phyloP scores from a whole-genome alignment of 345 rosid species.

The Eucalyptus cloeziana region DNA sequence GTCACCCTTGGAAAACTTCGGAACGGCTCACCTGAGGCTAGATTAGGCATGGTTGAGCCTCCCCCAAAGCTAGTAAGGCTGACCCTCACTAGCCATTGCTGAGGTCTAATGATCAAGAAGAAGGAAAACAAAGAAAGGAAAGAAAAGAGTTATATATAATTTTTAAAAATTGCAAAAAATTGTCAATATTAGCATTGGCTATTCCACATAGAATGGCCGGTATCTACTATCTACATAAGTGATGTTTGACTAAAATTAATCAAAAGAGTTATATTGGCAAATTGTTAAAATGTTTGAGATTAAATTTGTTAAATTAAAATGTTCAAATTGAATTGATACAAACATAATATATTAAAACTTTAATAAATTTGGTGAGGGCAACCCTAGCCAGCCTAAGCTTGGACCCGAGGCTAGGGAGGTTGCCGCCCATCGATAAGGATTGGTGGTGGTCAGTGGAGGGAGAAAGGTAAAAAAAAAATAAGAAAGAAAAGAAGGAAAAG shows the following conservation, averaged over 20 bases:
- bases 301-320: neutral
- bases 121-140: neutral
- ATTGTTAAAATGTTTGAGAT: neutral
- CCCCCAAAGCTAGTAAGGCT: neutral
- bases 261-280: fast-evolving
- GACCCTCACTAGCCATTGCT: fast-evolving
- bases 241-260: neutral
- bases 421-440: too few relatives aligned
- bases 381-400: too few relatives aligned
- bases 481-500: neutral
- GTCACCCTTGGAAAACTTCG: fast-evolving
- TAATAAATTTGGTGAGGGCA: too few relatives aligned
- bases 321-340: fast-evolving
- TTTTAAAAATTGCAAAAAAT: neutral
- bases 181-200: fast-evolving
- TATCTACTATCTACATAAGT: neutral
- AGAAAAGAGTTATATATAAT: neutral
- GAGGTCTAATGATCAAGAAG: fast-evolving
- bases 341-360: fast-evolving
- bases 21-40: fast-evolving
- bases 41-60: fast-evolving
- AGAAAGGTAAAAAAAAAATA: too few relatives aligned
- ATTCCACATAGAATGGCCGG: fast-evolving
- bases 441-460: too few relatives aligned
- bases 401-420: too few relatives aligned